Evolutionary conservation across 164 flowering plant species (phyloP), one percentile per base, ranked within the genome.

Genomic region (Hamamelis virginiana): DNA sequence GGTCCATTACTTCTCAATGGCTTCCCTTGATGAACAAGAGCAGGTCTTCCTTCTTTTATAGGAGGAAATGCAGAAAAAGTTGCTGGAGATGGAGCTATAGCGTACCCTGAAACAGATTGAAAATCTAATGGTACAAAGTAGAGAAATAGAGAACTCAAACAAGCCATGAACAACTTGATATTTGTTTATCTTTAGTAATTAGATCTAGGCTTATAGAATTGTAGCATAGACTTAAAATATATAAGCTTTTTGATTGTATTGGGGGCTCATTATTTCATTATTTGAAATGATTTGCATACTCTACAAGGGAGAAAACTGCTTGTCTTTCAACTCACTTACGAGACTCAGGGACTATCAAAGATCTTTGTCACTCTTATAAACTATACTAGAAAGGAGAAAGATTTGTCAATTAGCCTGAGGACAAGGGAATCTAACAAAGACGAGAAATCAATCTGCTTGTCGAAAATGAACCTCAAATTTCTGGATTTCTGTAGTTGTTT

Each of bases 11-110:
- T 67, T 41, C 26, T 68, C 9, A 33, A 47, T 55, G 78, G 61
- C 25, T 72, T 75, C 59, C 59, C 69, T 53, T 66, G 69, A 45
- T 69, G 26, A 10, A 27, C 67, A 58, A 68, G 57, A 57, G 50
- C 64, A 66, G 65, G 76, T 43, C 19, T 62, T 55, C 72, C 78
- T 41, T 59, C 73, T 68, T 72, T 76, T 53, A 45, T 16, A 14
- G 82, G 80, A 77, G 82, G 60, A 69, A 66, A 52, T 19, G 50
- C 56, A 43, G 86, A 61, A 62, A 62, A 64, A 41, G 46, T 61
- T 51, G 71, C 65, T 18, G 75, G 71, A 62, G 80, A 73, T 72
- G 78, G 80, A 48, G 80, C 76, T 68, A 70, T 55, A 69, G 38
- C 56, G 50, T 51, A 43, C 60, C 79, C 86, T 78, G 73, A 59